A percentile compares a stretch with the other conserved stretches of the same genome.
Evolutionary conservation across 2,329 filamentous ascomycete species (phyloP).

Genomic region (Keithomyces neogunnii): DNA sequence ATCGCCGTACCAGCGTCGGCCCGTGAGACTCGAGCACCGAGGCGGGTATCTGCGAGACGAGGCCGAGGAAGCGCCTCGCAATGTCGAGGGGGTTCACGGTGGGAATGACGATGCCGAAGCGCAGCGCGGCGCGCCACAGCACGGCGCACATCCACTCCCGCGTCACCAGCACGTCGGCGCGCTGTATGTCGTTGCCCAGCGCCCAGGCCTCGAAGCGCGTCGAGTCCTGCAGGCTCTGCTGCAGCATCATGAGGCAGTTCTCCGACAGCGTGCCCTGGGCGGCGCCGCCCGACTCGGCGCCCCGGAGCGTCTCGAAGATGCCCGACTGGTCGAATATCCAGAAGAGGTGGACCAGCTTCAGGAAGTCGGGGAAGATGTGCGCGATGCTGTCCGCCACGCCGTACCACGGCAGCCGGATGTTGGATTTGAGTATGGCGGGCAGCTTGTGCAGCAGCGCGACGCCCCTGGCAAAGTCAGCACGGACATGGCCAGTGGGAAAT

Average conservation of each 20-base stretch:
- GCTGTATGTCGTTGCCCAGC: conserved; percentile 36
- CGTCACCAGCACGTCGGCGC: conserved; percentile 40
- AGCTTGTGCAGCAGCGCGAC: conserved; percentile 42
- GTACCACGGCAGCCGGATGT: conserved; percentile 26
- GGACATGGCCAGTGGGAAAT: too few species aligned
- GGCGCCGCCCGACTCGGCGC: conserved; percentile 21
- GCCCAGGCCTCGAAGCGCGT: conserved; percentile 26
- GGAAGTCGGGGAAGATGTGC: conserved; percentile 38
- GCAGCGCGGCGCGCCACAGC: conserved; percentile 33
- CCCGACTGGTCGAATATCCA: conserved; percentile 41
- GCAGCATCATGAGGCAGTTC: conserved; percentile 29
- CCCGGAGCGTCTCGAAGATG: conserved; percentile 37
- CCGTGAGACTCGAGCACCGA: conserved; percentile 41
- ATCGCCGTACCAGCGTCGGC: conserved; percentile 27
- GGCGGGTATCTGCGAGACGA: conserved; percentile 24
- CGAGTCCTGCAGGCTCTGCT: conserved; percentile 32
- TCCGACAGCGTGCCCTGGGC: conserved; percentile 11
- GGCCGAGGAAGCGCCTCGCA: conserved; percentile 33
- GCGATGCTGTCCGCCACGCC: conserved; percentile 29
- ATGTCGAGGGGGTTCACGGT: conserved; percentile 32
- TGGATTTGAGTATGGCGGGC: conserved; percentile 34
- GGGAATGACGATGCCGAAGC: conserved; percentile 21
- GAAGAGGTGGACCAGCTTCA: conserved; percentile 39
- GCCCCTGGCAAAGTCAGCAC: conserved; percentile 19
- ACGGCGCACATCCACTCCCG: conserved; percentile 43